Percentiles rank a stretch among this genome's conserved stretches.
Conservation (phyloP, 352 stramenopile genomes). For the Thalassiosira mediterranea region DNA sequence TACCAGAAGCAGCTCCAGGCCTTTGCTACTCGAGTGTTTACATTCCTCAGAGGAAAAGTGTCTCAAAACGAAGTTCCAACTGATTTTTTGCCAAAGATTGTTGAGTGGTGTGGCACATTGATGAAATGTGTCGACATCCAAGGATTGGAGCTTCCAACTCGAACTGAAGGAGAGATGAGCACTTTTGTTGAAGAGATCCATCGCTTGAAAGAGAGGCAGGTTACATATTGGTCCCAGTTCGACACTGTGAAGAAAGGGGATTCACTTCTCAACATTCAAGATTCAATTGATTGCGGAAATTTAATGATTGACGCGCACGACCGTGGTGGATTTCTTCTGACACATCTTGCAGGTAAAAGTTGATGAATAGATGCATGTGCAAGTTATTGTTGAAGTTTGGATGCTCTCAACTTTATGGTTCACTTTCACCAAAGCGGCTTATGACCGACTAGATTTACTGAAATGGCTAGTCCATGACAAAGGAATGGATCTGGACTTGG, state of each 20-base stretch:
- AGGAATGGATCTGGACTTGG: conserved; percentile 18
- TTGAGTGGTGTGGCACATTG: not conserved
- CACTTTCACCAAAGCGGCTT: conserved; percentile 15
- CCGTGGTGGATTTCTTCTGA: conserved; percentile 24
- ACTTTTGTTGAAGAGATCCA: not conserved
- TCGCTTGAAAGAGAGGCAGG: conserved; percentile 23
- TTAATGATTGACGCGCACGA: conserved; percentile 7
- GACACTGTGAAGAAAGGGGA: conserved; percentile 28
- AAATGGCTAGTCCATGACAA: conserved; percentile 31
- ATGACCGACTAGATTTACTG: conserved; percentile 29
- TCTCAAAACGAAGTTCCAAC: not conserved
- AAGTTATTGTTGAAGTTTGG: conserved; percentile 3
- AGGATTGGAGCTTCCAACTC: not conserved
- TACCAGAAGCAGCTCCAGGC: not conserved
- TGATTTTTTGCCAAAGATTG: not conserved
- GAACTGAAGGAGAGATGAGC: not conserved
- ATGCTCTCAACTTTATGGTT: not conserved
- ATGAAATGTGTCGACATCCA: conserved; percentile 1
- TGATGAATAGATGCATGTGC: not conserved
- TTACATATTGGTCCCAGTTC: conserved; percentile 25
- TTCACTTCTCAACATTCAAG: conserved; percentile 8
- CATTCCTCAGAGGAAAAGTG: not conserved
- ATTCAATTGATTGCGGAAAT: conserved; percentile 2
- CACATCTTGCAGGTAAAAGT: conserved; percentile 17
- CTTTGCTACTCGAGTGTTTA: no score